Percentiles rank a stretch among this genome's conserved stretches.
Evolutionary conservation across 2,329 filamentous ascomycete genomes (phyloP).

Genomic region (Sarocladium brachiariae): DNA sequence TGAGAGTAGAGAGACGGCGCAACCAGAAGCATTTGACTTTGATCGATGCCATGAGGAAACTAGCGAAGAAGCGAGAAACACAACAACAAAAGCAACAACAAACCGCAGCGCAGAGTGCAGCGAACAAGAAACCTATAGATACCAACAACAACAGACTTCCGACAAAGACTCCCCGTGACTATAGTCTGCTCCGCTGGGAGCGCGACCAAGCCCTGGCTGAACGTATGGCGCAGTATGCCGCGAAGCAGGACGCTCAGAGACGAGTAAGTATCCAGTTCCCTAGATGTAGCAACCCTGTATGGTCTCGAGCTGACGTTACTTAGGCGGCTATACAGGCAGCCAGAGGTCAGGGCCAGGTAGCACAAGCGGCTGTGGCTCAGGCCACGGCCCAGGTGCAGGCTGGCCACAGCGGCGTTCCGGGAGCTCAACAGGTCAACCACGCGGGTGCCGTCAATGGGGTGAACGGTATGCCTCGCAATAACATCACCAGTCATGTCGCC

Average conservation of each 20-base stretch:
- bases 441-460: constrained; percentile 14
- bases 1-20: constrained; percentile 79
- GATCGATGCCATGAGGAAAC: constrained; percentile 90
- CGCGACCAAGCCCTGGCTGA: constrained; percentile 65
- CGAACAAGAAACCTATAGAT: constrained; percentile 76
- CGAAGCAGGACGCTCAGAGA: constrained; percentile 54
- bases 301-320: constrained; percentile 10
- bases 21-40: constrained; percentile 82
- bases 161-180: constrained; percentile 78
- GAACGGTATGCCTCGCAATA: constrained; percentile 6
- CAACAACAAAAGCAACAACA: constrained; percentile 73
- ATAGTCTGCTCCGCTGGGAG: constrained; percentile 83
- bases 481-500: constrained; percentile 28
- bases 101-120: constrained; percentile 57
- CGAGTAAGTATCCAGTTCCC: constrained; percentile 41
- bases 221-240: constrained; percentile 47
- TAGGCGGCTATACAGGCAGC: constrained; percentile 39
- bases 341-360: constrained; percentile 37
- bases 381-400: constrained; percentile 31
- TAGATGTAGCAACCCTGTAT: background rate
- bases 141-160: constrained; percentile 41
- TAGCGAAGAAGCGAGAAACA: constrained; percentile 90
- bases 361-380: constrained; percentile 33
- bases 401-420: constrained; percentile 21
- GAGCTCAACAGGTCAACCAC: constrained; percentile 22